Percentiles rank a stretch among this genome's conserved stretches.
Conservation (phyloP, 2,329 filamentous ascomycete genomes). For the Verruconis gallopava region DNA sequence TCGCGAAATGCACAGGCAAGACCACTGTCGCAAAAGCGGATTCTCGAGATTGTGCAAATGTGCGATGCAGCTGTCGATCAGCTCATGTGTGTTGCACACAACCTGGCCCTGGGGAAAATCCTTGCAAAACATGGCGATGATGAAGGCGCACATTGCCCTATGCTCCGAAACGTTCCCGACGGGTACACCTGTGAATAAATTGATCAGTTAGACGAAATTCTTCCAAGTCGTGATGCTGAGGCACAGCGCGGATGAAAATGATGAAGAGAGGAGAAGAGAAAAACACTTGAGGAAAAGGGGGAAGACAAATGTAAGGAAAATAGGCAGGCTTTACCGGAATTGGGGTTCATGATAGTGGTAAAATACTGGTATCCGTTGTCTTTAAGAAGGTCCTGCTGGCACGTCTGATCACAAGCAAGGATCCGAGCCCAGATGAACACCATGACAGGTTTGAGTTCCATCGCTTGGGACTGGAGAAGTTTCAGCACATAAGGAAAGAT, state of each 20-base stretch:
- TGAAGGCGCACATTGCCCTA: slow-evolving; percentile 97
- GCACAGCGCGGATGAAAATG: neutral
- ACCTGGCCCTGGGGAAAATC: slow-evolving; percentile 84
- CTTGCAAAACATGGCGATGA: slow-evolving; percentile 93
- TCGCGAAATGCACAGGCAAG: slow-evolving; percentile 88
- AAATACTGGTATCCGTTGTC: slow-evolving; percentile 98
- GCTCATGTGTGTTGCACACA: slow-evolving; percentile 79
- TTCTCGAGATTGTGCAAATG: slow-evolving; percentile 81
- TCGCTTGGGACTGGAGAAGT: slow-evolving; percentile 82
- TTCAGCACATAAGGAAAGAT: slow-evolving; percentile 99
- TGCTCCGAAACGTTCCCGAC: slow-evolving; percentile 86
- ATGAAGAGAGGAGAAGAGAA: neutral
- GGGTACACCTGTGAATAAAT: slow-evolving; percentile 44
- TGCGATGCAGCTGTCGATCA: slow-evolving; percentile 75
- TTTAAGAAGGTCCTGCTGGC: slow-evolving; percentile 86
- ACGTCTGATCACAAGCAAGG: slow-evolving; percentile 85
- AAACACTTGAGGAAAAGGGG: neutral
- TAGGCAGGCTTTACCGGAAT: neutral
- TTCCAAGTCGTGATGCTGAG: neutral
- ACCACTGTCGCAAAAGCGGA: slow-evolving; percentile 84
- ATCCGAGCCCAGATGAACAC: slow-evolving; percentile 98
- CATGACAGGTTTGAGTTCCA: slow-evolving; percentile 95
- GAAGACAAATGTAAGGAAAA: neutral
- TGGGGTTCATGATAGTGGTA: slow-evolving; percentile 74
- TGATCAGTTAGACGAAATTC: neutral